These are phyloP conservation scores for Saprolegnia diclina DNA, from an alignment of 352 stramenopile species.

Conservation along the genomic window DNA sequence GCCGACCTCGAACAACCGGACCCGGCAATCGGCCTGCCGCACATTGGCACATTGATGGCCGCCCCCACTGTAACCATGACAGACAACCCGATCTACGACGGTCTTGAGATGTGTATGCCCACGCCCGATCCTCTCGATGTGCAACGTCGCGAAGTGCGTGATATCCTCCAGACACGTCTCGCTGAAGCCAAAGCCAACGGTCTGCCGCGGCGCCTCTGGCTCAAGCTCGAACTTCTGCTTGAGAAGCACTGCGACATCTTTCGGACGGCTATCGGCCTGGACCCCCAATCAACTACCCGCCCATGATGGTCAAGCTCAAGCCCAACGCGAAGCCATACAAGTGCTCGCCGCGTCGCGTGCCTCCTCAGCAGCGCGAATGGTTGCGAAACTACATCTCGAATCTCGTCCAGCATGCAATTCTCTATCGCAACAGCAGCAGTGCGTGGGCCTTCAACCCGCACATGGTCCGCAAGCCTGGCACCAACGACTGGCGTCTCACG, in stretches of 20 bases:
- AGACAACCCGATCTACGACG: not conserved
- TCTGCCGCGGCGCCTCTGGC: not conserved
- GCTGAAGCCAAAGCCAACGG: not conserved
- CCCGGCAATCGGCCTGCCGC: not conserved
- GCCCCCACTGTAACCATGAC: not conserved
- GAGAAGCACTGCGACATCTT: slow-evolving; percentile 20
- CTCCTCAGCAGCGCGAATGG: slow-evolving; percentile 26
- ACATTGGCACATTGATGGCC: not conserved
- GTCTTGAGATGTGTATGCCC: not conserved
- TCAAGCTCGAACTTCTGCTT: not conserved
- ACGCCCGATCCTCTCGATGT: not conserved
- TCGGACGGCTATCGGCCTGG: slow-evolving; percentile 17
- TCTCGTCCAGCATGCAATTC: slow-evolving; percentile 17
- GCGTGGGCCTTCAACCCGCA: slow-evolving; percentile 27
- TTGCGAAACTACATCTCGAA: slow-evolving; percentile 19
- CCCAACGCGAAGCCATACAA: slow-evolving; percentile 22
- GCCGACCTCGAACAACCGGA: not conserved
- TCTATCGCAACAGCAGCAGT: slow-evolving; percentile 25
- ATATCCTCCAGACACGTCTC: not conserved
- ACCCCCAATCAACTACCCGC: slow-evolving; percentile 28
- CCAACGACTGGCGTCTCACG: slow-evolving; percentile 24
- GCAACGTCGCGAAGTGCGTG: not conserved
- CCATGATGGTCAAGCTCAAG: slow-evolving; percentile 28
- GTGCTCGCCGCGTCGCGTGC: slow-evolving; percentile 13
- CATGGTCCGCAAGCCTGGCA: slow-evolving; percentile 29